Evolutionary conservation across 2,329 filamentous ascomycete species (phyloP), one percentile per base, ranked within the genome.

Genomic region (Ambrosiella xylebori): DNA sequence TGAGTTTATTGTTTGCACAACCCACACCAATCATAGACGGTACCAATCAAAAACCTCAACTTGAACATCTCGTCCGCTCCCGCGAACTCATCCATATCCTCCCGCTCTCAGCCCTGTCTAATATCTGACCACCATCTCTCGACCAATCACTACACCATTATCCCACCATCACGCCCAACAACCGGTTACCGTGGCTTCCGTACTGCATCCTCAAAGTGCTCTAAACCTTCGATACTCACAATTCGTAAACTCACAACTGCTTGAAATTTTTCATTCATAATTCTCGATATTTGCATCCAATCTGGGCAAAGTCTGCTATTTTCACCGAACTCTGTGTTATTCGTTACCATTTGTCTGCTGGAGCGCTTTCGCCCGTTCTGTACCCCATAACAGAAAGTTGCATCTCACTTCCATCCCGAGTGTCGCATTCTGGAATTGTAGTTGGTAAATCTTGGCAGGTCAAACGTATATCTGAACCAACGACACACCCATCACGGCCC

Each of bases 111-210:
- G 27, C 52, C 38, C 38, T 44, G 19, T 19, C 39, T 41, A 47
- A 47, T 7, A 47, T 38, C 37, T 54, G 52, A 54, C 41, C 13
- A 19, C 15, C 41, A 11, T 38, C 19, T 12, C 27, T 37, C 37
- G 17, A 12, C 35, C 37, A 37, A 7, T 27, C 8, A 27, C 37
- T 37, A 41, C 38, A 54, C 35, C n/a, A 38, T 54, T 15, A 54
- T 54, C 15, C 52, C 17, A 44, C 15, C 38, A 49, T 12, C 37
- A 51, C 13, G 13, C 36, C 50, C 56, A 7, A 58, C 61, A 62
- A 52, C 15, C 39, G 60, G 62, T 62, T 64, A 63, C 64, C 62
- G 61, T 63, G 61, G 58, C 62, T 61, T 64, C 60, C 63, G 59
- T 3, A 35, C 38, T 52, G 57, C 56, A 52, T 60, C 57, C 57